Conservation (phyloP, 2,329 filamentous ascomycete species). For the Hypoxylon sp. region DNA sequence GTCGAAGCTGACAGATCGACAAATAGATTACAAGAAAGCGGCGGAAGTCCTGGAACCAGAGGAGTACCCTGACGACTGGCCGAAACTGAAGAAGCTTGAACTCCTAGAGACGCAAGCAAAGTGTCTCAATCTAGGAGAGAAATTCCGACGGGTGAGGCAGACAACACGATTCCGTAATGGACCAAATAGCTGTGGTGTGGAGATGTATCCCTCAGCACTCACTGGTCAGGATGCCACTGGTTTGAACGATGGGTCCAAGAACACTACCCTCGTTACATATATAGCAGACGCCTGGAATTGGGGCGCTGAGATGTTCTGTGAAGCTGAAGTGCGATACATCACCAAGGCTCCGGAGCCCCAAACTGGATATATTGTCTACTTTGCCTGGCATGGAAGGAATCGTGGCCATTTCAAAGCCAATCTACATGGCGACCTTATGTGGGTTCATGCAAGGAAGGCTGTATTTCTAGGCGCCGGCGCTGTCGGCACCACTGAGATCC, state of each 20-base stretch:
- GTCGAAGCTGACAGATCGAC: constrained; percentile 12
- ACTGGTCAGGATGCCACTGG: constrained; percentile 75
- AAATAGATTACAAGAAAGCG: constrained; percentile 69
- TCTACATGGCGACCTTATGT: constrained; percentile 72
- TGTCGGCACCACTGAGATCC: constrained; percentile 75
- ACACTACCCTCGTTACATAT: constrained; percentile 75
- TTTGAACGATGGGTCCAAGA: constrained; percentile 77
- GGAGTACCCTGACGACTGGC: constrained; percentile 69
- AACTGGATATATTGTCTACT: constrained; percentile 72
- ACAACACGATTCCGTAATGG: constrained; percentile 74
- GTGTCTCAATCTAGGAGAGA: constrained; percentile 62
- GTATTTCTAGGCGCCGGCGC: constrained; percentile 76
- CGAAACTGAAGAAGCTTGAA: constrained; percentile 68
- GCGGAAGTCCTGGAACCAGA: constrained; percentile 69
- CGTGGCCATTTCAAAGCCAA: constrained; percentile 67
- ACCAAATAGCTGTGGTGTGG: constrained; percentile 72
- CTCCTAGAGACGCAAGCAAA: constrained; percentile 70
- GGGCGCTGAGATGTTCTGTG: constrained; percentile 79
- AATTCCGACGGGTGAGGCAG: constrained; percentile 69
- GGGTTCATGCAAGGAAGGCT: constrained; percentile 74
- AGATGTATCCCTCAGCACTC: constrained; percentile 71
- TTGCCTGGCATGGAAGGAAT: constrained; percentile 72
- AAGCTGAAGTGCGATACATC: constrained; percentile 75
- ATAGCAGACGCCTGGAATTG: constrained; percentile 78
- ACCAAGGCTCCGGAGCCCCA: constrained; percentile 63